Conservation (phyloP, 148 eudicot species). For the Rhododendron vialii region DNA sequence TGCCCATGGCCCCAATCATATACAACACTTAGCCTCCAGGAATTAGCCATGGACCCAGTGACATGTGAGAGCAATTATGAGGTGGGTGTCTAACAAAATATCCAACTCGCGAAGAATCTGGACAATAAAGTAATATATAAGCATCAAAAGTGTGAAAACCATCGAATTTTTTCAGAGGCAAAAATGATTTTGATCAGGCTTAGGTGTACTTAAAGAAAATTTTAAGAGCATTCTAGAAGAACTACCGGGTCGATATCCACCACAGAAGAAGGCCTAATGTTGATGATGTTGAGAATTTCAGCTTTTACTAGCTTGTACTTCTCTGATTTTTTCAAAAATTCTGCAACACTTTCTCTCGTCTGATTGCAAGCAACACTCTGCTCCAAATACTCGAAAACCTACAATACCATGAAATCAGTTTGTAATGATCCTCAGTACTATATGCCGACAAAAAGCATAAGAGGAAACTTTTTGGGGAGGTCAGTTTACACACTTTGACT, state of each 20-base stretch:
- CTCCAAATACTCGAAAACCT: constrained; percentile 86
- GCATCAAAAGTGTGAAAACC: not conserved
- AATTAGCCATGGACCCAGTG: not conserved
- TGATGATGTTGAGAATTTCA: constrained; percentile 65
- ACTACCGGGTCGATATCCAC: constrained; percentile 63
- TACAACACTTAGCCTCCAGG: not conserved
- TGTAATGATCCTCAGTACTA: not conserved
- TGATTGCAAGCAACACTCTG: constrained; percentile 56
- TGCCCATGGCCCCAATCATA: not conserved
- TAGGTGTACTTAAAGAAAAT: not conserved
- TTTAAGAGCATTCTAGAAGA: not conserved
- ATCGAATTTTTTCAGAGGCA: constrained; percentile 3
- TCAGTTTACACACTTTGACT: constrained; percentile 33
- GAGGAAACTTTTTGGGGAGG: not conserved
- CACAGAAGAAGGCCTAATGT: constrained; percentile 49
- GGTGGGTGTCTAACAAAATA: not conserved
- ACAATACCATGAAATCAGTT: constrained; percentile 8
- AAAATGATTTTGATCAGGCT: not conserved
- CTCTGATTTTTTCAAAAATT: constrained; percentile 41
- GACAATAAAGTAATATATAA: not conserved
- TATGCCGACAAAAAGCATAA: not conserved
- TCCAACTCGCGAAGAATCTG: not conserved
- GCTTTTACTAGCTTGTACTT: constrained; percentile 54
- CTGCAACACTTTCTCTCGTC: constrained; percentile 47
- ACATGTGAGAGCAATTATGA: not conserved